Base-by-base conservation (phyloP, 2,329 filamentous ascomycete genomes). In the Stachybotrys chartarum region DNA sequence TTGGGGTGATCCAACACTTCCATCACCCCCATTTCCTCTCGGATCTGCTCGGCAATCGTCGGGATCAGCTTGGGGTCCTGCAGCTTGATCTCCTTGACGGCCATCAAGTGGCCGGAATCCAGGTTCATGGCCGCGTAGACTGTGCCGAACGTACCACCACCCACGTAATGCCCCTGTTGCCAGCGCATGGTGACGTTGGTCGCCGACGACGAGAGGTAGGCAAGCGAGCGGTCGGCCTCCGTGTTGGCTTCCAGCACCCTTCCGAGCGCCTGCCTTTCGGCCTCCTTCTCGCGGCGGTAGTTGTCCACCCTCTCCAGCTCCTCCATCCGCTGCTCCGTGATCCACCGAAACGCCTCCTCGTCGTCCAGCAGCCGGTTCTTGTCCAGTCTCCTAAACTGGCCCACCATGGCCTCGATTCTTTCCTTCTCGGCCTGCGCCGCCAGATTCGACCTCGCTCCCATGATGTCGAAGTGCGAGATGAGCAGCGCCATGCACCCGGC, bases 141-240 rank as follows among this genome's bases (percentile, higher is more conserved):
- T 54, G 92, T 96, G 59, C 94, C 94, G 72, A 99, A 99, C 0
- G 93, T 97, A 61, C 94, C 94, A 53, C 94, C 93, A 52, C 94
- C 94, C 48, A 99, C 91, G 68, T 95, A 99, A 64, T 96, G 91
- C n/a, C 94, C 94, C 77, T 97, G 94, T 70, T 97, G 94, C 94
- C 94, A 99, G 60, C 94, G 87, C 74, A 97, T 84, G 49, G 90
- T 96, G 56, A 97, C 89, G 68, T 97, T 97, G 24, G 91, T 96
- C 14, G 93, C 91, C 46, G 91, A 95, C 0, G 93, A 94, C 3
- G 92, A 97, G 17, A 99, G 83, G 66, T 92, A 95, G 1, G 93
- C 95, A 46, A 99, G 81, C 31, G 93, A 97, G 54, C 93, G 88
- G 71, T 99, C 94, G 12, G 95, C 92, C 73, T 97, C 94, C 69